These are phyloP conservation scores for Neurospora tetrasperma DNA, from an alignment of 495 filamentous ascomycete species.

Conservation along the genomic window DNA sequence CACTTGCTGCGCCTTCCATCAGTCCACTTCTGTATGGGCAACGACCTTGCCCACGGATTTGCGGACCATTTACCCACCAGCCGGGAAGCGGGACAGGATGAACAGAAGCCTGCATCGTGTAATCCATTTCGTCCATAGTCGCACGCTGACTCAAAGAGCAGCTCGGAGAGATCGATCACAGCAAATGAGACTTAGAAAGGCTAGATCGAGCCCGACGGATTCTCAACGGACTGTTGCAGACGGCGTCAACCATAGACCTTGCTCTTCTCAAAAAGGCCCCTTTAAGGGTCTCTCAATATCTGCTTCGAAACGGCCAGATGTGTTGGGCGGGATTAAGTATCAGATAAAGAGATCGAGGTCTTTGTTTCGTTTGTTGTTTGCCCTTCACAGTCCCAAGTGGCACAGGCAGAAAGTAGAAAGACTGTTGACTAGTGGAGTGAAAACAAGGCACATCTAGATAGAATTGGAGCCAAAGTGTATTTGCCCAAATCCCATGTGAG, in stretches of 20 bases:
- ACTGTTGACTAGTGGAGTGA: background rate
- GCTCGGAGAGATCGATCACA: background rate
- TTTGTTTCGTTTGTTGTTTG: background rate
- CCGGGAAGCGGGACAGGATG: background rate
- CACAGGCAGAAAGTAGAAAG: background rate
- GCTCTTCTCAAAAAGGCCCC: background rate
- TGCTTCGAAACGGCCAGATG: background rate
- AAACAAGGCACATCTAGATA: background rate
- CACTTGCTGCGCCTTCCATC: background rate
- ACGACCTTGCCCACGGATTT: background rate
- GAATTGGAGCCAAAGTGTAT: background rate
- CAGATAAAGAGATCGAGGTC: background rate
- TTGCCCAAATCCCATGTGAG: background rate
- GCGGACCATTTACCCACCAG: background rate
- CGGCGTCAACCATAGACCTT: background rate
- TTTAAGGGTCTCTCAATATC: background rate
- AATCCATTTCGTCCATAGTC: constrained; percentile 7
- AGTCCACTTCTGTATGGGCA: background rate
- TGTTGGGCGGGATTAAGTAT: background rate
- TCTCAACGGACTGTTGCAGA: background rate
- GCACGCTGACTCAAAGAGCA: background rate
- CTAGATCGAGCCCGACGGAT: background rate
- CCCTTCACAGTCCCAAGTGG: background rate
- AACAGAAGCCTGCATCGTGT: constrained; percentile 1
- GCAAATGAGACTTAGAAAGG: background rate